Base-by-base conservation (phyloP, 2,329 filamentous ascomycete species). In the Microsporum audouinii region DNA sequence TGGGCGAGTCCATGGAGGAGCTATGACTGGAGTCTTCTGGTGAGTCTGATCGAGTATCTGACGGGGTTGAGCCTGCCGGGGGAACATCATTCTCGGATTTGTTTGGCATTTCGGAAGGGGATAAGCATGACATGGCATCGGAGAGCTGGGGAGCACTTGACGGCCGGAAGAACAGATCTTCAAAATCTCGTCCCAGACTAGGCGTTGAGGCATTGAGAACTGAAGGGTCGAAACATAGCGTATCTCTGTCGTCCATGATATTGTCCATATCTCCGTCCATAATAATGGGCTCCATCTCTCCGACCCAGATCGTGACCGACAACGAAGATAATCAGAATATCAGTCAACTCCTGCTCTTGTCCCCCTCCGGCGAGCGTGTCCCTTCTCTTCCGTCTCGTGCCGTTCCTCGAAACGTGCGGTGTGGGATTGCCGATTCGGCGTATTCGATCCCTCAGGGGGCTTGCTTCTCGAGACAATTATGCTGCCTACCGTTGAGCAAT, bases 11-110 rank as follows among this genome's bases (percentile, higher is more conserved):
- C 3, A 75, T 72, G 2, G 73, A 76, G 3, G 76, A 78, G 58
- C 72, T 75, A 57, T 69, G 72, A 62, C 74, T 78, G 3, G 75
- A 77, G 45, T 72, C 71, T 60, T 74, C 76, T 1, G 72, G 71
- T 3, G 77, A 79, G 58, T 76, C 76, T n/a, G 73, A 74, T n/a
- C 74, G 72, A 2, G 74, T 75, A 60, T 76, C 70, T 17, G 74
- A 68, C 31, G 71, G 61, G 63, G 72, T 65, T 14, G 71, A 64
- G 59, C 72, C 66, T 17, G 69, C 68, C 17, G 64, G 61, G 33
- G 63, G 58, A 23, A 60, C 29, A 29, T 49, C 55, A 12, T 31
- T 23, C 34, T 61, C n/a, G 4, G 41, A 29, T 29, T 61, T 62
- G 31, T 59, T 49, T 47, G 43, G 33, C n/a, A 62, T 38, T 43